A percentile compares a stretch with the other conserved stretches of the same genome.
These are phyloP conservation scores for Grammothele lineata DNA, from an alignment of 768 basidiomycete genomes.

Conservation along the genomic window DNA sequence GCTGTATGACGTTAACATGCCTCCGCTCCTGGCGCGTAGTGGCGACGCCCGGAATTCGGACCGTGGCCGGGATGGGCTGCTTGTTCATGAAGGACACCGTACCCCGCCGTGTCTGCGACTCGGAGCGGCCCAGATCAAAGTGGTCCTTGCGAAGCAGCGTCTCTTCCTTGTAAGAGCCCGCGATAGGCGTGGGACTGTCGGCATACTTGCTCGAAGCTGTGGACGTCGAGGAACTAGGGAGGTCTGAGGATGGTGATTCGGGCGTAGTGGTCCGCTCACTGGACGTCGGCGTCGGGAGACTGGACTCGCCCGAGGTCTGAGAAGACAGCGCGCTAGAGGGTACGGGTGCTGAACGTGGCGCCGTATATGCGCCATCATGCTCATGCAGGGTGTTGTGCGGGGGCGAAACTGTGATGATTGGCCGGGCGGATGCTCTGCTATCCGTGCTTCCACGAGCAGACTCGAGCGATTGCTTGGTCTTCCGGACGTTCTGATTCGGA, in stretches of 20 bases:
- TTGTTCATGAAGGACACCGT: conserved; percentile 3
- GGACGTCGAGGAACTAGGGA: conserved; percentile 6
- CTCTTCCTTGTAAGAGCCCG: conserved; percentile 15
- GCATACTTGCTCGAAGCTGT: conserved; percentile 6
- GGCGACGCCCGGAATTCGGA: background rate
- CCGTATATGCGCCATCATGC: background rate
- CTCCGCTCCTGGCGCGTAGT: conserved; percentile 5
- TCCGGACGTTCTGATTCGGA: conserved; percentile 11
- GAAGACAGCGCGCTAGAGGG: conserved; percentile 3
- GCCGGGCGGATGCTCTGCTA: conserved; percentile 14
- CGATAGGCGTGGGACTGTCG: background rate
- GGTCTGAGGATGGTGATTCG: conserved; percentile 4
- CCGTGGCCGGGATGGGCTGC: background rate
- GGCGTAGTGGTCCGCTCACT: conserved; percentile 4
- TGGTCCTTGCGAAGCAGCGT: conserved; percentile 13
- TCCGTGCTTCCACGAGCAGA: conserved; percentile 15
- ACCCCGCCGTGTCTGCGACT: conserved; percentile 3
- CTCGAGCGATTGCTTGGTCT: conserved; percentile 25
- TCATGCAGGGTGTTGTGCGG: conserved; percentile 11
- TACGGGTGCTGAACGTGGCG: conserved; percentile 10
- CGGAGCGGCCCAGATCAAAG: conserved; percentile 4
- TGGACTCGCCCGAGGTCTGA: conserved; percentile 6
- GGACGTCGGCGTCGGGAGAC: conserved; percentile 4
- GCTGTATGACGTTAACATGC: conserved; percentile 10
- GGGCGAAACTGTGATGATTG: conserved; percentile 26